Percentiles rank a stretch among this genome's conserved stretches.
Conservation (phyloP, 2,329 filamentous ascomycete species). For the Botrytis fabae region DNA sequence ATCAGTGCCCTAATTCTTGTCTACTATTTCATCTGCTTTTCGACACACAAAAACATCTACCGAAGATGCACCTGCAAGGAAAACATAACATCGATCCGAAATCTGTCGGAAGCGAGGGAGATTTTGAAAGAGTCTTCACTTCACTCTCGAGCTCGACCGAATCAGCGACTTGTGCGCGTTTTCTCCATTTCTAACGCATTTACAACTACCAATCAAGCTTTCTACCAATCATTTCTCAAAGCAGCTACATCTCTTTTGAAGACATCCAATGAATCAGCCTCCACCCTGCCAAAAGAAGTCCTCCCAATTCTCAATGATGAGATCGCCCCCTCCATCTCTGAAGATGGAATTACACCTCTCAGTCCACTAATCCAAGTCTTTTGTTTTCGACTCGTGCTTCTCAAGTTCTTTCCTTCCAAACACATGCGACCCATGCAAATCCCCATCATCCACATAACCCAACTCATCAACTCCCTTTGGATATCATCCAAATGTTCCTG, state of each 20-base stretch:
- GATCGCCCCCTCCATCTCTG: background rate
- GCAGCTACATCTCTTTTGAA: background rate
- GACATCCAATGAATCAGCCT: background rate
- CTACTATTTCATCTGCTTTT: background rate
- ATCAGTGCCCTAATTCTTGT: background rate
- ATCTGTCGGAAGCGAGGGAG: background rate
- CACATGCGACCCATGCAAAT: no score
- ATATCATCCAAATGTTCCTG: slow-evolving; percentile 17
- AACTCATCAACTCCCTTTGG: slow-evolving; percentile 20
- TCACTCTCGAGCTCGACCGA: slow-evolving; percentile 2
- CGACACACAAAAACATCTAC: background rate
- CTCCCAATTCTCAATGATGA: background rate
- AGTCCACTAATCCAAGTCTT: slow-evolving; percentile 8
- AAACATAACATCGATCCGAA: background rate
- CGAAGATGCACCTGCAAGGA: background rate
- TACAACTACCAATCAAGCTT: background rate
- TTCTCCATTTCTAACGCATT: slow-evolving; percentile 19
- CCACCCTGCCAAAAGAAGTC: background rate
- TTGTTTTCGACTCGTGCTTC: slow-evolving; percentile 16
- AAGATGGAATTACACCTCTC: background rate
- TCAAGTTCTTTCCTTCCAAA: slow-evolving; percentile 6
- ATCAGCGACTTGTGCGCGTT: slow-evolving; percentile 10
- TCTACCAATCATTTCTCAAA: background rate
- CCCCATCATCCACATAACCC: slow-evolving; percentile 1
- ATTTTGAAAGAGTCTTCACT: slow-evolving; percentile 7